Base-by-base conservation (phyloP, 352 stramenopile species). In the Phytopythium vexans region DNA sequence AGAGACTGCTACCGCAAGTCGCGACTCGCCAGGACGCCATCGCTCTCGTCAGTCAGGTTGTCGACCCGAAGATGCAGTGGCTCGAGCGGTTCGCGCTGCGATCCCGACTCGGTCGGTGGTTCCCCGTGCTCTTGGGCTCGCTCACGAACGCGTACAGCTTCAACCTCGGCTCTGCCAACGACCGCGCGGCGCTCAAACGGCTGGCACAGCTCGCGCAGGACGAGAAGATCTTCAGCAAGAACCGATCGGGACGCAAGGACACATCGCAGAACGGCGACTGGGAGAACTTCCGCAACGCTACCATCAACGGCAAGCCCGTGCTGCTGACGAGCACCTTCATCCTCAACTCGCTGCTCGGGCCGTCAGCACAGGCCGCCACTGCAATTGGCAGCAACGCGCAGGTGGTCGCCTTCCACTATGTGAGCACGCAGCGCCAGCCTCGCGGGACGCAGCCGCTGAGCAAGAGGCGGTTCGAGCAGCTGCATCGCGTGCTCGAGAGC, bases 261-360 rank as follows among this genome's bases (percentile, higher is more conserved):
- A 96, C 79, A 2, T 92, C 80, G 2, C 85, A 96, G 60, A 82
- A 90, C 14, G 85, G 85, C 8, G 88, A 96, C 53, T 96, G 85
- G 82, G 77, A 95, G 54, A 97, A 96, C 56, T 97, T 95, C 49
- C 77, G 88, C 9, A 84, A 90, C 62, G 87, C 88, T 7, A 83
- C 63, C 0, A 50, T 94, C 44, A 84, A 94, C 47, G 72, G 77
- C 14, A 54, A 82, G 10, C 52, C 64, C 0, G 68, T 89, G 31
- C 39, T 83, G 15, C 64, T 96, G 8, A 89, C 75, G 1, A 89
- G 66, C 41, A 68, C 66, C 6, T 96, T 72, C 44, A 84, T 93
- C 45, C 72, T 96, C 6, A 85, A 87, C 37, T 77, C 70, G 39
- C 52, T 88, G 6, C 68, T 92, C 6, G 62, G 47, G 0, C 66